Evolutionary conservation across 2,329 filamentous ascomycete species (phyloP).

Genomic region (Hypoxylon sp.): DNA sequence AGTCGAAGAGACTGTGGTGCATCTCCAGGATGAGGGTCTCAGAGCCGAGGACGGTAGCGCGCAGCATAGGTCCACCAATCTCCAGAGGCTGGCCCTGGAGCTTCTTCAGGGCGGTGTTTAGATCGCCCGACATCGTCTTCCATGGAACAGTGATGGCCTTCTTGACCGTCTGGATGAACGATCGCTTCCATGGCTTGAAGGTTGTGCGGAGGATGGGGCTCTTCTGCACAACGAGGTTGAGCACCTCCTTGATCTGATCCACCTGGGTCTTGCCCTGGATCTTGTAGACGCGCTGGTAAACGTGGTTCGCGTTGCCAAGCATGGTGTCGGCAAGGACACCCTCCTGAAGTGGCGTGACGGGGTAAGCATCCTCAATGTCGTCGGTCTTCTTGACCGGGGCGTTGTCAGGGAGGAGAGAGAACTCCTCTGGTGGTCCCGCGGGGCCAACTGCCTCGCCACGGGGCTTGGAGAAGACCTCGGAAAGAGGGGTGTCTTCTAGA

Average conservation of each 20-base stretch:
- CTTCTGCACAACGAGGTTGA: slow-evolving; percentile 9
- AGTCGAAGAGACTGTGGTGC: slow-evolving; percentile 52
- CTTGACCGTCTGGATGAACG: slow-evolving; percentile 20
- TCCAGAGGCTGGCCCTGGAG: slow-evolving; percentile 2
- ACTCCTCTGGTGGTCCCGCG: not conserved
- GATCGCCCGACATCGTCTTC: slow-evolving; percentile 12
- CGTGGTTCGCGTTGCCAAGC: slow-evolving; percentile 11
- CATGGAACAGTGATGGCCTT: slow-evolving; percentile 16
- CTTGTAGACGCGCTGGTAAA: slow-evolving; percentile 10
- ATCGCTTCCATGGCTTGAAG: slow-evolving; percentile 24
- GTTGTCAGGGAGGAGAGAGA: slow-evolving; percentile 1
- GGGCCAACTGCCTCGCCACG: not conserved
- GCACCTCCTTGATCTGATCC: slow-evolving; percentile 3
- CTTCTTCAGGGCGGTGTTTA: slow-evolving; percentile 17
- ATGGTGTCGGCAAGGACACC: slow-evolving; percentile 8
- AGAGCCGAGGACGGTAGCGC: not conserved
- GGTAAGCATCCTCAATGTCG: slow-evolving; percentile 10
- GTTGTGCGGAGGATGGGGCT: slow-evolving; percentile 16
- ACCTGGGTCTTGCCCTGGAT: slow-evolving; percentile 1
- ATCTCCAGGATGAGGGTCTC: slow-evolving; percentile 46
- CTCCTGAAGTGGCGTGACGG: slow-evolving; percentile 9
- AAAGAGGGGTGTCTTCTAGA: slow-evolving; percentile 2
- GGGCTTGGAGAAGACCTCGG: slow-evolving; percentile 3
- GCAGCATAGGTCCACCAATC: slow-evolving; percentile 4
- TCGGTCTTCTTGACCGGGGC: not conserved